Base-by-base conservation (phyloP, 2,329 filamentous ascomycete species). In the Cladophialophora bantiana region DNA sequence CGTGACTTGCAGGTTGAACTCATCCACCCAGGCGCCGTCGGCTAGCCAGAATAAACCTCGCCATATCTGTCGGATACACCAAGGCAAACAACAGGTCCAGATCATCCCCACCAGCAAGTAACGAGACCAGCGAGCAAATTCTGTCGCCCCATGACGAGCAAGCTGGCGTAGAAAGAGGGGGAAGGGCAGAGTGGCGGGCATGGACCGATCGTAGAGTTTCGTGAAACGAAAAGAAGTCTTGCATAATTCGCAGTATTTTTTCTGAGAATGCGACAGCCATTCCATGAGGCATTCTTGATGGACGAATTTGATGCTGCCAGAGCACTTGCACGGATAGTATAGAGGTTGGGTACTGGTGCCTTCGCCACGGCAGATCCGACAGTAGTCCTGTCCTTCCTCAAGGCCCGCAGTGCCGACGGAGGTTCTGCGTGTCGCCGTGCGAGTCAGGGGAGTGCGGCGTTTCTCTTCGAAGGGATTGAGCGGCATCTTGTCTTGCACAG, bases 171-270 rank as follows among this genome's bases (percentile, higher is more conserved):
- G 72, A 74, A 99, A 97, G 69, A 99, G 84, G 56, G 90, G 86
- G 48, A 89, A 85, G 0, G 96, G 95, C 13, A 99, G 85, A 12
- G 87, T 88, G 69, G 88, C 86, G 1, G 95, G 96, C 95, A 99
- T 99, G 75, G 94, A 87, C 3, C 93, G 93, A 68, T 94, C 89
- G 82, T 99, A 99, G 45, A 99, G 87, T 80, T 99, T 99, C 61
- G 95, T 99, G 83, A 99, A 99, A 68, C 93, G 91, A 77, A 98
- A 99, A 0, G 94, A 90, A 2, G 95, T 99, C 83, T 99, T 99
- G 88, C 95, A 99, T 40, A 99, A 89, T 82, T 99, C 95, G 84
- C 96, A 99, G 83, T 99, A 92, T 79, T 98, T 98, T 86, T 99
- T 99, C 78, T 99, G 94, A 1, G 95, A 98, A 79, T 99, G 96